phyloP scores from a whole-genome alignment of 192 early-diverging fungal genomes.

The Coemansia sp. region DNA sequence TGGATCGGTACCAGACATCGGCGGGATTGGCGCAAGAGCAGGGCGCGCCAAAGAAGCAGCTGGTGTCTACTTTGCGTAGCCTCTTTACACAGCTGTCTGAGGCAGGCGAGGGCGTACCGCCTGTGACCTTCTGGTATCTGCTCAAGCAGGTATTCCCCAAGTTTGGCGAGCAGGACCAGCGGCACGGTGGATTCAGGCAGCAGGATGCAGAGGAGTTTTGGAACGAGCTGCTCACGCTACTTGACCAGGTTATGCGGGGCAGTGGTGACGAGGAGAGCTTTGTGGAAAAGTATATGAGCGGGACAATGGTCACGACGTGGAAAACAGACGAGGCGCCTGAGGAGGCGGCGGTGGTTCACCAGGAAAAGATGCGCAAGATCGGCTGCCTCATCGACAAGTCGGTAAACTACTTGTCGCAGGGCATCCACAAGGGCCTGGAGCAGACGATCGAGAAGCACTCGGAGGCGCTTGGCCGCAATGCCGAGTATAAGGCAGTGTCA shows the following conservation, averaged over 20 bases:
- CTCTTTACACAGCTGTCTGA: constrained; percentile 70
- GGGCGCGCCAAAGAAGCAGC: constrained; percentile 42
- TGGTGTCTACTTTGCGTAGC: constrained; percentile 66
- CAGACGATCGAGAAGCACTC: constrained; percentile 91
- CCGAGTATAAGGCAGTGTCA: constrained; percentile 71
- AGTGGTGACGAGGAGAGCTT: constrained; percentile 4
- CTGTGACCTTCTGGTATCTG: constrained; percentile 73
- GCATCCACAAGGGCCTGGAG: constrained; percentile 58
- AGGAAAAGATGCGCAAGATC: constrained; percentile 77
- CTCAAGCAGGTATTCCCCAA: constrained; percentile 80
- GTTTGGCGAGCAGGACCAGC: constrained; percentile 74
- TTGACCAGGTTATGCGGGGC: constrained; percentile 33
- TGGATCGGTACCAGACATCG: constrained; percentile 47
- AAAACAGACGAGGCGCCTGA: constrained; percentile 67
- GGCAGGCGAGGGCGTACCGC: constrained; percentile 69
- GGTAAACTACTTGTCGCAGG: constrained; percentile 42
- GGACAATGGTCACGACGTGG: constrained; percentile 55
- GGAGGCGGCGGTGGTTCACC: constrained; percentile 58
- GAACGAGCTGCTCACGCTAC: constrained; percentile 74
- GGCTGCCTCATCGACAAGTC: constrained; percentile 61
- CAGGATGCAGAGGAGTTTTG: constrained; percentile 99
- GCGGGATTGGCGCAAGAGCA: not conserved
- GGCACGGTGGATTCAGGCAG: constrained; percentile 71
- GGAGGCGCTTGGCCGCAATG: constrained; percentile 69
- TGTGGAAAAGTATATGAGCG: constrained; percentile 82